These are phyloP conservation scores for Penicillium desertorum DNA, from an alignment of 495 filamentous ascomycete species.

Conservation along the genomic window DNA sequence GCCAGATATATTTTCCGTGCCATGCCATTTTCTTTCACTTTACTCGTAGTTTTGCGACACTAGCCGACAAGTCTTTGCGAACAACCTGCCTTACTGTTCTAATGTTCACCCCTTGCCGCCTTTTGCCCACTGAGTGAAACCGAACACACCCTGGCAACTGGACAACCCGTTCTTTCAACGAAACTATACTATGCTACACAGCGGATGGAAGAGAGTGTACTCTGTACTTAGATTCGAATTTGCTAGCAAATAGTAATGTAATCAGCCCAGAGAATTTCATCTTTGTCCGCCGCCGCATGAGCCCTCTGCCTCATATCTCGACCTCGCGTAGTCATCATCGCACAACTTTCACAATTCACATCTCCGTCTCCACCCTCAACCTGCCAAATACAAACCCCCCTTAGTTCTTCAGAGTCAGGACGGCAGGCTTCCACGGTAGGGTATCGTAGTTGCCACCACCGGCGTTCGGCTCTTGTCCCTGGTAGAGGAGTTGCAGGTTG, in stretches of 20 bases:
- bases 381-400: neutral
- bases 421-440: slow-evolving; percentile 49
- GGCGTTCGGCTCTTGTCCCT: slow-evolving; percentile 44
- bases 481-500: slow-evolving; percentile 60
- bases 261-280: neutral
- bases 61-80: neutral
- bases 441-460: slow-evolving; percentile 18
- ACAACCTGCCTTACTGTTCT: neutral
- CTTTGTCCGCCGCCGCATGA: neutral
- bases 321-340: no score
- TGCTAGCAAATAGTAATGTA: neutral
- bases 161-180: neutral
- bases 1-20: neutral
- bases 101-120: no score
- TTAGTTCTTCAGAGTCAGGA: slow-evolving; percentile 49
- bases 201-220: neutral
- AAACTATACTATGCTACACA: neutral
- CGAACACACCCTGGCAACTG: no score
- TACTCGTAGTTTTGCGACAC: neutral
- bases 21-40: neutral
- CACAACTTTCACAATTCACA: neutral
- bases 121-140: no score
- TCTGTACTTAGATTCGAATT: no score
- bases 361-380: neutral
- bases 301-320: neutral